phyloP scores from a whole-genome alignment of 129 eudicot genomes.

The Heracleum sosnowskyi region DNA sequence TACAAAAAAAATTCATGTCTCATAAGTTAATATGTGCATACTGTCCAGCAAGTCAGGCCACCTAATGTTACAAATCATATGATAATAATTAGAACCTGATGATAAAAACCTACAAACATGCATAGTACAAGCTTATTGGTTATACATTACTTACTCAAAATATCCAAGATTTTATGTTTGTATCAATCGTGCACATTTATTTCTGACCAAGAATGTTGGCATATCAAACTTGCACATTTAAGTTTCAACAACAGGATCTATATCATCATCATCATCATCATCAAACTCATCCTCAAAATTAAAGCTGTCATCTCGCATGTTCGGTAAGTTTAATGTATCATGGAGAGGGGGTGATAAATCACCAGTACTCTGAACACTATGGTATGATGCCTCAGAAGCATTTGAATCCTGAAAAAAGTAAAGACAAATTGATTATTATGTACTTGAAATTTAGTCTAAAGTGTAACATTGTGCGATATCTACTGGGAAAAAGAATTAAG shows the following conservation, averaged over 20 bases:
- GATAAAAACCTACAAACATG: too few relatives aligned
- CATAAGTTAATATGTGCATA: too few relatives aligned
- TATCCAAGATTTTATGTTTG: too few relatives aligned
- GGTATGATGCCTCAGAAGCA: constrained; percentile 31
- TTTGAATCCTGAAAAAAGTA: constrained; percentile 36
- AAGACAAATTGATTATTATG: background rate
- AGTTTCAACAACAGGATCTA: constrained; percentile 77
- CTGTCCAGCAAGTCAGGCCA: too few relatives aligned
- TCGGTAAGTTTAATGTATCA: constrained; percentile 1
- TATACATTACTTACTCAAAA: too few relatives aligned
- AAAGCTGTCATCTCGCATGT: constrained; percentile 18
- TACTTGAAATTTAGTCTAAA: background rate
- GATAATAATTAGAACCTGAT: too few relatives aligned
- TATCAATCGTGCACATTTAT: too few relatives aligned
- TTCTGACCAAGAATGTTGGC: too few relatives aligned
- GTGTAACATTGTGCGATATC: background rate
- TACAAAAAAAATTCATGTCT: too few relatives aligned
- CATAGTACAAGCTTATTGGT: too few relatives aligned
- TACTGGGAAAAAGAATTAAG: background rate
- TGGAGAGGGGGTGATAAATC: constrained; percentile 21
- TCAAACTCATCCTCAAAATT: constrained; percentile 56
- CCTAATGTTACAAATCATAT: too few relatives aligned
- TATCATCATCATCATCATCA: constrained; percentile 63
- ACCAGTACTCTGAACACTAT: constrained; percentile 26
- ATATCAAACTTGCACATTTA: too few relatives aligned